Conservation (phyloP, 805 yeast genomes). For the Candida silvicultrix region DNA sequence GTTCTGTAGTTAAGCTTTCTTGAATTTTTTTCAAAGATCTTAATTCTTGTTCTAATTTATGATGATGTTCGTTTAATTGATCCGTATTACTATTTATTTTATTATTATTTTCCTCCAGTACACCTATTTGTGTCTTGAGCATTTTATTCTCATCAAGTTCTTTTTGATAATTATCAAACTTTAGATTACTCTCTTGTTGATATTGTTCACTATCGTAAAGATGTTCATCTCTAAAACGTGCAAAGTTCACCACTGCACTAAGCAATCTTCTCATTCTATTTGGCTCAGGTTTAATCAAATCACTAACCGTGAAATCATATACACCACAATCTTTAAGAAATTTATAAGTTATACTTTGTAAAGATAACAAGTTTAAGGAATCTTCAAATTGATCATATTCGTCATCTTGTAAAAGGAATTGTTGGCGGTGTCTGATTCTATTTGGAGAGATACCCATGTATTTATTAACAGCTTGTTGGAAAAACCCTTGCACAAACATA, state of each 20-base stretch:
- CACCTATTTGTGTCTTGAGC: slow-evolving; percentile 28
- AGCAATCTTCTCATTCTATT: slow-evolving; percentile 54
- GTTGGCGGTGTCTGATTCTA: slow-evolving; percentile 13
- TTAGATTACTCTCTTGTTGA: slow-evolving; percentile 45
- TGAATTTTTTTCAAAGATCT: slow-evolving; percentile 55
- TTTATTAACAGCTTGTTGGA: slow-evolving; percentile 55
- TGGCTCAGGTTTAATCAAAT: slow-evolving; percentile 74
- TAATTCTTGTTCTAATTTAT: slow-evolving; percentile 54
- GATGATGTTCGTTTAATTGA: slow-evolving; percentile 42
- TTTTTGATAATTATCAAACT: slow-evolving; percentile 38
- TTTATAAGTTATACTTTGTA: slow-evolving; percentile 53
- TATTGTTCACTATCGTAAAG: slow-evolving; percentile 62
- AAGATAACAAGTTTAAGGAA: slow-evolving; percentile 44
- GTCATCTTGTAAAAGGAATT: slow-evolving; percentile 8
- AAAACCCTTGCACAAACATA: slow-evolving; percentile 45
- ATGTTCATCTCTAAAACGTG: slow-evolving; percentile 75
- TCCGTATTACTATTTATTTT: slow-evolving; percentile 27
- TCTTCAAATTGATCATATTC: slow-evolving; percentile 29
- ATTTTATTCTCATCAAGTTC: slow-evolving; percentile 35
- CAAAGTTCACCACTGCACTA: slow-evolving; percentile 82
- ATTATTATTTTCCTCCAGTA: slow-evolving; percentile 25
- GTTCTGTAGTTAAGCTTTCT: slow-evolving; percentile 55
- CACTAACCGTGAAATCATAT: slow-evolving; percentile 68
- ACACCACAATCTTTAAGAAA: slow-evolving; percentile 72
- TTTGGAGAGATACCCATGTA: slow-evolving; percentile 47